Evolutionary conservation across 768 basidiomycete genomes (phyloP).

Genomic region (Boletus rex-veris): DNA sequence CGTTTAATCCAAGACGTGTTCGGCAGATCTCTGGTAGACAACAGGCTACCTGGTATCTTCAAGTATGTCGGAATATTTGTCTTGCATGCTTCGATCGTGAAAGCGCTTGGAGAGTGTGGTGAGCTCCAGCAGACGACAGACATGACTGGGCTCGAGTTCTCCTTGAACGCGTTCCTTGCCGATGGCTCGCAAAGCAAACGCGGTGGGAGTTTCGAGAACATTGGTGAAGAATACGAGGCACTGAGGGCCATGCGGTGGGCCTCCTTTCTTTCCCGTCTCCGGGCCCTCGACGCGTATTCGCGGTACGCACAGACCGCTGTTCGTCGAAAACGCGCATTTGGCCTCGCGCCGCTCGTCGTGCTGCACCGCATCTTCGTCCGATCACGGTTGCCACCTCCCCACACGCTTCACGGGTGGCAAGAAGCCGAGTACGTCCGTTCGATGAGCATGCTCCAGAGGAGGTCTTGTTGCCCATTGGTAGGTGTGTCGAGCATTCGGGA

Average conservation of each 20-base stretch:
- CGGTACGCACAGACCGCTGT: constrained; percentile 56
- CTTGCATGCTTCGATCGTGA: constrained; percentile 86
- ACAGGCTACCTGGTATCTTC: constrained; percentile 47
- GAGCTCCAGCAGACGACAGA: constrained; percentile 94
- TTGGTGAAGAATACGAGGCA: constrained; percentile 85
- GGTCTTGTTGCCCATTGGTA: constrained; percentile 74
- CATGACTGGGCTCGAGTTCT: constrained; percentile 96
- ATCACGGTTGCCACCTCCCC: constrained; percentile 81
- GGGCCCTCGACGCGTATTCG: not conserved
- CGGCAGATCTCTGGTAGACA: not conserved
- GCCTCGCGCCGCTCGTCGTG: constrained; percentile 83
- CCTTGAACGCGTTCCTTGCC: constrained; percentile 73
- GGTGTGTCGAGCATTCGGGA: constrained; percentile 76
- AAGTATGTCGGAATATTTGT: constrained; percentile 48
- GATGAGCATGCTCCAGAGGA: constrained; percentile 86
- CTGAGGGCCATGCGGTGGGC: constrained; percentile 82
- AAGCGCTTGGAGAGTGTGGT: constrained; percentile 86
- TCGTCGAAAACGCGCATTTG: constrained; percentile 78
- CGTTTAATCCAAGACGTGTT: not conserved
- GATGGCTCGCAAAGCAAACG: constrained; percentile 57
- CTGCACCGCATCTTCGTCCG: constrained; percentile 91
- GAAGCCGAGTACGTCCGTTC: constrained; percentile 92
- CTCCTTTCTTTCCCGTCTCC: not conserved
- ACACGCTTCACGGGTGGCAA: constrained; percentile 88
- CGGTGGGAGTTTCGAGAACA: constrained; percentile 62